phyloP scores from a whole-genome alignment of 106 monocot species.

The Allium cepa region DNA sequence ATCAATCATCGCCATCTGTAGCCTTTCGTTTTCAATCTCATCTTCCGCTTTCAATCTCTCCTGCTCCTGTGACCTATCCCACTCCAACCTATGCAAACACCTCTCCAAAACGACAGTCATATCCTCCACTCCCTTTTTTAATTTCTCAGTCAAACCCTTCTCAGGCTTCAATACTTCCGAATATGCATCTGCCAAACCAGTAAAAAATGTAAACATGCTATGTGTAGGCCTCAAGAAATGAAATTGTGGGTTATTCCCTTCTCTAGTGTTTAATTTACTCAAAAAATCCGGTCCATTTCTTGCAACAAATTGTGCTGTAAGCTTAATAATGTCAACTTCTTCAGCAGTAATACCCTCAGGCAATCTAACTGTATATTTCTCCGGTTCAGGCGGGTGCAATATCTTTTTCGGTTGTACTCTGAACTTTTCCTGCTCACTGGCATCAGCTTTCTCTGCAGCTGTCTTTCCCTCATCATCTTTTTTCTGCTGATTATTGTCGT shows the following conservation, averaged over 20 bases:
- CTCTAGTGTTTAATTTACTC: constrained; percentile 47
- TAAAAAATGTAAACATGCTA: constrained; percentile 97
- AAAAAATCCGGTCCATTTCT: constrained; percentile 82
- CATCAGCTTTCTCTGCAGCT: constrained; percentile 24
- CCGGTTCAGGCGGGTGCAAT: constrained; percentile 70
- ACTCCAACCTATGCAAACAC: constrained; percentile 88
- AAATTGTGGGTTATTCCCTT: constrained; percentile 71
- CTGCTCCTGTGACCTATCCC: constrained; percentile 98
- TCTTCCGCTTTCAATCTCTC: constrained; percentile 93
- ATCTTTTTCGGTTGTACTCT: constrained; percentile 43
- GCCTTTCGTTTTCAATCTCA: constrained; percentile 93
- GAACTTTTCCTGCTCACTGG: constrained; percentile 45
- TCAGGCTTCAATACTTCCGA: constrained; percentile 88
- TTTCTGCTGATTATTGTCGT: constrained; percentile 6
- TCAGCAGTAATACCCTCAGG: constrained; percentile 95
- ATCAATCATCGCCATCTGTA: constrained; percentile 97
- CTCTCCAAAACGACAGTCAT: constrained; percentile 74
- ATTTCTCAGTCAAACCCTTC: constrained; percentile 54
- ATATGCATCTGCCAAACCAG: constrained; percentile 81
- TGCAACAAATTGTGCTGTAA: constrained; percentile 93
- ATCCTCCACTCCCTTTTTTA: constrained; percentile 36
- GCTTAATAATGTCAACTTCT: constrained; percentile 93
- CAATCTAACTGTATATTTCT: constrained; percentile 80
- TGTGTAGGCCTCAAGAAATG: constrained; percentile 91
- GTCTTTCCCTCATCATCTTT: constrained; percentile 3